Base-by-base conservation (phyloP, 2,329 filamentous ascomycete genomes). In the Neurospora crassa region DNA sequence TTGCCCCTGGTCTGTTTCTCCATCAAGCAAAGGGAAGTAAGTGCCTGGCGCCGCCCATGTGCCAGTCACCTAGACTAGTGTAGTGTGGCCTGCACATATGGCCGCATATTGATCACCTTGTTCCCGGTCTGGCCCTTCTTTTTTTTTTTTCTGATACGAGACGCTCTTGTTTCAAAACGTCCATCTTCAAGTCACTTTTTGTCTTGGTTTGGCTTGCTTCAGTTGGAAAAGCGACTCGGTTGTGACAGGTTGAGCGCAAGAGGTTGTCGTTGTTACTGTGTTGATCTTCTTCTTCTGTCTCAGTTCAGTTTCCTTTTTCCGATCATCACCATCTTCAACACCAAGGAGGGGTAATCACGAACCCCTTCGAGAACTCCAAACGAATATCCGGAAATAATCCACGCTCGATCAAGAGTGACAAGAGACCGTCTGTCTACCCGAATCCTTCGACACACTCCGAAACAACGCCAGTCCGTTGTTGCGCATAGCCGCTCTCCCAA, bases 81-180 rank as follows among this genome's bases (percentile, higher is more conserved):
- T 29, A 29, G 34, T 47, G 74, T 47, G 75, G 76, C 75, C 76
- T 75, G 74, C 72, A 74, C 72, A 75, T 76, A 74, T 74, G 77
- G 77, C 77, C 76, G 77, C 77, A 78, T 77, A 76, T 76, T 76
- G 76, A 73, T 72, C 73, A 72, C 69, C 71, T 70, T 70, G 70
- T 47, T 70, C 71, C 71, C 70, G 63, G 70, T 70, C 74, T 72
- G 43, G 70, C 69, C 59, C 68, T 70, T 45, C 34, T 37, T 37
- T 8, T 7, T n/a, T n/a, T n/a, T 45, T 47, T 70, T 67, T 71
- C 40, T 45, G 42, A 67, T 67, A 53, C 53, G 37, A 2, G 53
- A 63, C 53, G 24, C 53, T 70, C 69, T 69, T 67, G 16, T 68
- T 68, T 53, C 67, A 70, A 71, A 40, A n/a, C 11, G 68, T 24